Evolutionary conservation across 2,329 filamentous ascomycete species (phyloP), one percentile per base, ranked within the genome.

Genomic region (Rutstroemia sydowiana): DNA sequence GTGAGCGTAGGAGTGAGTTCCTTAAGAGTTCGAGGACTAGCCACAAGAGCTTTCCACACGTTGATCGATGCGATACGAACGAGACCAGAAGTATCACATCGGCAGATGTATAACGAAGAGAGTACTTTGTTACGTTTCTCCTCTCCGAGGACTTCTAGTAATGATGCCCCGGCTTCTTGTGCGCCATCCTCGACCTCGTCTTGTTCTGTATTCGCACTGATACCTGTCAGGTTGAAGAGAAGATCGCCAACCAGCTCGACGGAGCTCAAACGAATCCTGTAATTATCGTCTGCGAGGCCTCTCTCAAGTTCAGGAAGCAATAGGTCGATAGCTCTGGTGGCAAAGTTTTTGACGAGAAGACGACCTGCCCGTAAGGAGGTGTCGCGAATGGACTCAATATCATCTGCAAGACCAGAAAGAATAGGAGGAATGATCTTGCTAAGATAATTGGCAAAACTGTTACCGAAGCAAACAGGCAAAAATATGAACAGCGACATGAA

Each of bases 401-500:
- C 93, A 67, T 98, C 93, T 31, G 93, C 95, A 68, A 98, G 77
- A 63, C 95, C 95, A 58, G 89, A 84, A 57, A 98, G 77, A 63
- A 98, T 97, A 18, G 93, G 87, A 16, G 93, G 95, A 62, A 98
- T 95, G 63, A 98, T 95, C 66, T 85, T 90, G 71, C 85, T 88
- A 55, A 98, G 84, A 66, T 98, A 98, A 66, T 89, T 90, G 61
- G 93, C 87, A 65, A 98, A 98, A 69, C 91, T 95, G 77, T 98
- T 98, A 64, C 93, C 93, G 64, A 98, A 98, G 72, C 93, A 98
- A 48, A 95, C 93, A 11, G 93, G 93, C 73, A 98, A 82, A 79
- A 96, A 98, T 60, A 98, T 97, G 72, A 98, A 98, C 37, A 98
- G 79, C 7, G 93, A 96, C 93, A 98, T 98, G 74, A 98, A 98